Percentiles rank a stretch among this genome's conserved stretches.
Conservation (phyloP, 441 rosid species). For the Macaranga tanarius region DNA sequence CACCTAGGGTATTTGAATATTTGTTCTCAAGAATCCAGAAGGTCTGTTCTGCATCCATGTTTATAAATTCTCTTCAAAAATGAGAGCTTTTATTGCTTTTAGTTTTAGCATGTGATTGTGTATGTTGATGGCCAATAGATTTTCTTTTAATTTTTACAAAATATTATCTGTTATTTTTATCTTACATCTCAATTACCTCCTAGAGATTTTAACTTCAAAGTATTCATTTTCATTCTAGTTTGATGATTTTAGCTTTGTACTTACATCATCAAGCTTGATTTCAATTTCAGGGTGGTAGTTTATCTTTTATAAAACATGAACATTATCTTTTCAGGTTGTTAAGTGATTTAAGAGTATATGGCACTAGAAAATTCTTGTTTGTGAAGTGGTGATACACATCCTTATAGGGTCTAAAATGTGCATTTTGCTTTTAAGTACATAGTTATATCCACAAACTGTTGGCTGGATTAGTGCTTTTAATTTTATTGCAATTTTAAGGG, state of each 20-base stretch:
- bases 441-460: not conserved
- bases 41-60: conserved; percentile 36
- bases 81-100: not conserved
- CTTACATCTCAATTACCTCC: not conserved
- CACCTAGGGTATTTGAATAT: conserved; percentile 92
- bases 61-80: not conserved
- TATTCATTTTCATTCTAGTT: not conserved
- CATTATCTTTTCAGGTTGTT: not conserved
- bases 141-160: not conserved
- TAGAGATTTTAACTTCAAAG: not conserved
- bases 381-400: no score
- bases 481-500: conserved; percentile 10
- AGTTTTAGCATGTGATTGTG: not conserved
- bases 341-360: not conserved
- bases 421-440: not conserved
- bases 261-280: not conserved
- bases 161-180: not conserved
- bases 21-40: conserved; percentile 90
- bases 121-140: not conserved
- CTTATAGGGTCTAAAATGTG: not conserved
- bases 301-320: not conserved
- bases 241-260: not conserved
- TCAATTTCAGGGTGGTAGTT: not conserved
- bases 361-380: no score
- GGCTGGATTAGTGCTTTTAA: not conserved